Percentiles rank a stretch among this genome's conserved stretches.
Evolutionary conservation across 805 yeast species (phyloP).

Genomic region (Maudiozyma pseudohumilis): DNA sequence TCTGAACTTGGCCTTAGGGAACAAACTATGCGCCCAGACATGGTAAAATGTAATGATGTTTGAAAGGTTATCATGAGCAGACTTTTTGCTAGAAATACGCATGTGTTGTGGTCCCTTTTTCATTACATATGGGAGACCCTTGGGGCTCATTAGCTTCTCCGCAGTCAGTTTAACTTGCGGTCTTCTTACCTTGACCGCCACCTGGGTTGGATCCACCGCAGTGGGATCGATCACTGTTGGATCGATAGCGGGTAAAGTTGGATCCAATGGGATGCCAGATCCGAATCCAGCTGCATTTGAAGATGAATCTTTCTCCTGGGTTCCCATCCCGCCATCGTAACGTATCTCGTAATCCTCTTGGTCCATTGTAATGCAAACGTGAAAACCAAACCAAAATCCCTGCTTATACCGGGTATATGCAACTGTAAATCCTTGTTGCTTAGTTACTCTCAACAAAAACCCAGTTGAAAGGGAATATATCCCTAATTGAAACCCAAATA

Average conservation of each 20-base stretch:
- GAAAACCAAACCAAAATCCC: no score
- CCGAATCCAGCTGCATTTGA: background rate
- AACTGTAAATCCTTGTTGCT: no score
- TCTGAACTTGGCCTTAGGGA: conserved; percentile 68
- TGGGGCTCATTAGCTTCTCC: conserved; percentile 38
- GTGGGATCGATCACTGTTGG: conserved; percentile 8
- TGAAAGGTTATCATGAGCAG: conserved; percentile 21
- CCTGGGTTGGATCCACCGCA: conserved; percentile 21
- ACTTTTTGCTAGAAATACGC: conserved; percentile 25
- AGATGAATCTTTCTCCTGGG: background rate
- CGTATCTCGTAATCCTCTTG: conserved; percentile 5
- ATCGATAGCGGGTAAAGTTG: conserved; percentile 2
- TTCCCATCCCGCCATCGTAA: background rate
- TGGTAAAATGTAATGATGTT: conserved; percentile 48
- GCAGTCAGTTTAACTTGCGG: conserved; percentile 41
- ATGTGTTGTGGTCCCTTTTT: conserved; percentile 27
- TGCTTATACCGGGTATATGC: no score
- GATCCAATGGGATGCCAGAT: no score
- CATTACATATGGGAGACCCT: conserved; percentile 50
- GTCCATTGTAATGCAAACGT: no score
- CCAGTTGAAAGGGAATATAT: no score
- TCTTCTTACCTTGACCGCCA: conserved; percentile 16
- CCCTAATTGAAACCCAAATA: no score
- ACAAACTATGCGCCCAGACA: conserved; percentile 66
- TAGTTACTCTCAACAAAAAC: no score